phyloP scores from a whole-genome alignment of 139 green algal species.

The Chlorella ohadii region DNA sequence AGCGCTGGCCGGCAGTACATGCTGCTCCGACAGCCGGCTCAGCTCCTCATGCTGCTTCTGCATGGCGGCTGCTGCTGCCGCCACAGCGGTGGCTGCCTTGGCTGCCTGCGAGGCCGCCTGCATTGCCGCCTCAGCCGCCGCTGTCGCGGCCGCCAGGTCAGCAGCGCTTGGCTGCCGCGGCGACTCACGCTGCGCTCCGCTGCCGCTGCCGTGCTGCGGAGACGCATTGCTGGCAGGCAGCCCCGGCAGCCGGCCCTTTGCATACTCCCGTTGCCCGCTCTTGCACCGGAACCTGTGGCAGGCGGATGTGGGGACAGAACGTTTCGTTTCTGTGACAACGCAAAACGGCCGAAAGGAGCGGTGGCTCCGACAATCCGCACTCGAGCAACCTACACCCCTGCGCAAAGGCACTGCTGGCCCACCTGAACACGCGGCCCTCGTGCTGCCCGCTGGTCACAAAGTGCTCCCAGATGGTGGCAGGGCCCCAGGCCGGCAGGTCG shows the following conservation, averaged over 20 bases:
- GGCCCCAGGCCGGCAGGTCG: slow-evolving; percentile 49
- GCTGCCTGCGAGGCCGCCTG: slow-evolving; percentile 1
- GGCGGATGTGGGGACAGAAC: too few relatives aligned
- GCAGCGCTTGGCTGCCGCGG: not conserved
- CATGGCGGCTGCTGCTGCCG: not conserved
- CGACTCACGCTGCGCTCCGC: not conserved
- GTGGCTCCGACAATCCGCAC: too few relatives aligned
- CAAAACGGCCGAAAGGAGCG: too few relatives aligned
- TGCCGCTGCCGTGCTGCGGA: not conserved
- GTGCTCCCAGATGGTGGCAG: slow-evolving; percentile 61
- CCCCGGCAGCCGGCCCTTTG: not conserved
- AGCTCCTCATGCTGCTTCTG: slow-evolving; percentile 4
- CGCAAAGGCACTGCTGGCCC: too few relatives aligned
- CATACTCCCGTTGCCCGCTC: slow-evolving; percentile 8
- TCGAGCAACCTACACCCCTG: not conserved
- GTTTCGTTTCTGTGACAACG: too few relatives aligned
- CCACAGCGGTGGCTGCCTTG: too few relatives aligned
- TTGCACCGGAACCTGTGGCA: slow-evolving; percentile 27
- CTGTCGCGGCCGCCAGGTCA: not conserved
- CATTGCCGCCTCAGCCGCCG: not conserved
- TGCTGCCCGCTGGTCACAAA: slow-evolving; percentile 78
- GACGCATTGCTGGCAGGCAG: not conserved
- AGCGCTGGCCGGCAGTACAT: too few relatives aligned
- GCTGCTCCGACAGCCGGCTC: not conserved
- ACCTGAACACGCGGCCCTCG: slow-evolving; percentile 64